phyloP scores from a whole-genome alignment of 2,329 filamentous ascomycete genomes.

The Ramularia collo-cygni region DNA sequence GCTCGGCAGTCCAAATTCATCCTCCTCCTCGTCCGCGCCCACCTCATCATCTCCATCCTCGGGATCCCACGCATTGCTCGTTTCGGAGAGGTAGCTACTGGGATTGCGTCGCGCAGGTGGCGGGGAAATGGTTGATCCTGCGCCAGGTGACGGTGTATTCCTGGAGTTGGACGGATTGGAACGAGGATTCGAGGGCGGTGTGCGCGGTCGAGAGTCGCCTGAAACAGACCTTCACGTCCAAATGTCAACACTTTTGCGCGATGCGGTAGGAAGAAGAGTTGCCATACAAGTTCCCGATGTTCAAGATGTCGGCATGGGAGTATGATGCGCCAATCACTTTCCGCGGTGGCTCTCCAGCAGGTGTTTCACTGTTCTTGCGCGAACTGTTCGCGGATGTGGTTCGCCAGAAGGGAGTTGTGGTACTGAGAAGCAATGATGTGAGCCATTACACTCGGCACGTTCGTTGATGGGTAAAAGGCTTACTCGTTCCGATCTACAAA shows the following conservation, averaged over 20 bases:
- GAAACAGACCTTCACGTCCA: slow-evolving; percentile 18
- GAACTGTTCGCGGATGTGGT: slow-evolving; percentile 44
- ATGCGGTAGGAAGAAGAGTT: neutral
- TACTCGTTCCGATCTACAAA: slow-evolving; percentile 33
- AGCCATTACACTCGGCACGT: neutral
- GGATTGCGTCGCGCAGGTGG: slow-evolving; percentile 64
- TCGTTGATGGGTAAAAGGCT: too few species aligned
- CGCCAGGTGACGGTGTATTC: slow-evolving; percentile 46
- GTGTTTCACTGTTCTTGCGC: slow-evolving; percentile 40
- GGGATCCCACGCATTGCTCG: slow-evolving; percentile 74
- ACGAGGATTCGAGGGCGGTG: slow-evolving; percentile 59
- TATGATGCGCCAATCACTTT: slow-evolving; percentile 91
- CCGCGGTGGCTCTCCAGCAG: slow-evolving; percentile 41
- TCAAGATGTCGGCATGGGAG: slow-evolving; percentile 91
- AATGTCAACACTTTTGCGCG: neutral
- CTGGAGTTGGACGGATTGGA: slow-evolving; percentile 39
- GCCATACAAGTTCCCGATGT: slow-evolving; percentile 70
- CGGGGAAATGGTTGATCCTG: slow-evolving; percentile 46
- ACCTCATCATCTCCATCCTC: slow-evolving; percentile 68
- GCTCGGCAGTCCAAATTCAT: slow-evolving; percentile 91
- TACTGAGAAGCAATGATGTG: slow-evolving; percentile 45
- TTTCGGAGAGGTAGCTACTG: slow-evolving; percentile 71
- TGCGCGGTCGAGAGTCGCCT: slow-evolving; percentile 57
- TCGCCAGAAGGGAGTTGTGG: slow-evolving; percentile 84
- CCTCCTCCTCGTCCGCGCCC: slow-evolving; percentile 77